A percentile compares a stretch with the other conserved stretches of the same genome.
phyloP scores from a whole-genome alignment of 176 grass and related monocot genomes.

The Chloris gayana region DNA sequence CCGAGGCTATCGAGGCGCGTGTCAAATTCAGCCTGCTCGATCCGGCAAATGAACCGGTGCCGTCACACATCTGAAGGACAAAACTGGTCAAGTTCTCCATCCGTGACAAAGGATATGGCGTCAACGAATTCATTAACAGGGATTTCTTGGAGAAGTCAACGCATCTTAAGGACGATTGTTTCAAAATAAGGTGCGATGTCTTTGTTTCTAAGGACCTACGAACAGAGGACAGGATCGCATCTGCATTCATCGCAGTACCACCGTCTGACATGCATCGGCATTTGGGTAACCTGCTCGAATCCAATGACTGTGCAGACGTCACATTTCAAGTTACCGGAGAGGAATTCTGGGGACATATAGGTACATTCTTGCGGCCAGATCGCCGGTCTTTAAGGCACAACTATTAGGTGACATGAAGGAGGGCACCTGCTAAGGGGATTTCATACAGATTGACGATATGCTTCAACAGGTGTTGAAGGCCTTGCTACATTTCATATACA shows the following conservation, averaged over 20 bases:
- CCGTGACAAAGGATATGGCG: not conserved
- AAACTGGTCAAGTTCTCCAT: not conserved
- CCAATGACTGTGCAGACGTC: too few relatives aligned
- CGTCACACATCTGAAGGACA: not conserved
- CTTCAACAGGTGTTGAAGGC: too few relatives aligned
- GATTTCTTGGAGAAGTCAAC: conserved; percentile 23
- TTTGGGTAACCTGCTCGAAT: not conserved
- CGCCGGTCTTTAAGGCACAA: too few relatives aligned
- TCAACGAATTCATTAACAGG: not conserved
- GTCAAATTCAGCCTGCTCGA: conserved; percentile 28
- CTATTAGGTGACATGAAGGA: too few relatives aligned
- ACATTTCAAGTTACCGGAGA: too few relatives aligned
- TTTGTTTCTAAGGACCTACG: not conserved
- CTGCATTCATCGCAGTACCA: not conserved
- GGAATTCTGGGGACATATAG: too few relatives aligned
- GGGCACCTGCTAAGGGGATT: too few relatives aligned
- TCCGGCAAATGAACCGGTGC: not conserved
- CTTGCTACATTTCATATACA: too few relatives aligned
- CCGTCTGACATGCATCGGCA: not conserved
- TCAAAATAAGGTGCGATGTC: conserved; percentile 28
- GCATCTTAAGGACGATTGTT: conserved; percentile 15
- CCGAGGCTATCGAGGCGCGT: not conserved
- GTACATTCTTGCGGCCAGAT: too few relatives aligned
- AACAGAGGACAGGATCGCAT: too few relatives aligned
- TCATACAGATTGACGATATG: too few relatives aligned